Evolutionary conservation across 495 filamentous ascomycete species (phyloP).

Genomic region (Annulohypoxylon bovei): DNA sequence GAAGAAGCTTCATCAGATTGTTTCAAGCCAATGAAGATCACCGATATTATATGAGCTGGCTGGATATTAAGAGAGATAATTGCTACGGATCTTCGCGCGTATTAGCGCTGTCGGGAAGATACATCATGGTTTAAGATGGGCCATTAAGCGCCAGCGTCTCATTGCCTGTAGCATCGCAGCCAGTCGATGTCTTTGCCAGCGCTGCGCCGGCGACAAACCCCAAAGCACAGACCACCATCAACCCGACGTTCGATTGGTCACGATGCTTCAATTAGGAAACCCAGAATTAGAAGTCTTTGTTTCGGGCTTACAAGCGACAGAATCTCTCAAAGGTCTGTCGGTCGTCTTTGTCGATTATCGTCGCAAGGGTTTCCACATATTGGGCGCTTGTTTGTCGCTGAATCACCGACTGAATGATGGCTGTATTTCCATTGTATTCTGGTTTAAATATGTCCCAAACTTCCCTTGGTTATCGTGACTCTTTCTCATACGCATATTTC

Average conservation of each 20-base stretch:
- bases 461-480: slow-evolving; percentile 12
- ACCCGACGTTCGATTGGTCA: slow-evolving; percentile 24
- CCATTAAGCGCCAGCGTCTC: slow-evolving; percentile 34
- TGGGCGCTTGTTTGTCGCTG: slow-evolving; percentile 36
- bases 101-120: slow-evolving; percentile 24
- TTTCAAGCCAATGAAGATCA: slow-evolving; percentile 12
- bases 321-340: slow-evolving; percentile 15
- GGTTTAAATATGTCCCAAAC: slow-evolving; percentile 31
- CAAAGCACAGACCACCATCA: slow-evolving; percentile 21
- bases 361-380: slow-evolving; percentile 15
- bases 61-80: slow-evolving; percentile 5
- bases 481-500: background rate
- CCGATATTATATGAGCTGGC: background rate
- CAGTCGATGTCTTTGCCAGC: slow-evolving; percentile 27
- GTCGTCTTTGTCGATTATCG: slow-evolving; percentile 28
- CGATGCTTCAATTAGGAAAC: slow-evolving; percentile 33
- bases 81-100: slow-evolving; percentile 25
- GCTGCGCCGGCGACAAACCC: slow-evolving; percentile 8
- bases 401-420: slow-evolving; percentile 14
- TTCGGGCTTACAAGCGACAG: slow-evolving; percentile 20
- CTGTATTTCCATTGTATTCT: slow-evolving; percentile 28
- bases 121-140: slow-evolving; percentile 10
- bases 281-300: slow-evolving; percentile 38
- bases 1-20: background rate
- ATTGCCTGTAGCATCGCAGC: background rate